Conservation (phyloP, 2,329 filamentous ascomycete genomes). For the Phaeosphaeriaceae sp. region DNA sequence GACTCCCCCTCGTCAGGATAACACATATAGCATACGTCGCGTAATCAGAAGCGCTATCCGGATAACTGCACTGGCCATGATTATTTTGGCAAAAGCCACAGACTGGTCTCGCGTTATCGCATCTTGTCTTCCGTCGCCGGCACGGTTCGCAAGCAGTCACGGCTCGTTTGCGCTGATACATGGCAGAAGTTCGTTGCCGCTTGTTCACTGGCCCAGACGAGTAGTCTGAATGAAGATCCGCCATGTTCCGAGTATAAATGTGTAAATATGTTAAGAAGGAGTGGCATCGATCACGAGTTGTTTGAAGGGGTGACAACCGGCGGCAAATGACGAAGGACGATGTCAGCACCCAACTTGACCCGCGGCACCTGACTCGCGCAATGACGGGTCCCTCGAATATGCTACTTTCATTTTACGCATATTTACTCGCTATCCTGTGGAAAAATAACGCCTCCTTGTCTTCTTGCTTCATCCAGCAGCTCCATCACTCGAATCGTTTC, state of each 20-base stretch:
- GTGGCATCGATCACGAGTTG: not conserved
- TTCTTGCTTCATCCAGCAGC: slow-evolving; percentile 70
- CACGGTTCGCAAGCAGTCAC: not conserved
- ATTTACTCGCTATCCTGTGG: not conserved
- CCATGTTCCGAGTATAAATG: not conserved
- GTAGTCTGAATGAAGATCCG: not conserved
- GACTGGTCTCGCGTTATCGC: not conserved
- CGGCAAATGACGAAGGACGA: not conserved
- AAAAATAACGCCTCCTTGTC: slow-evolving; percentile 56
- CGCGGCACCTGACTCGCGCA: not conserved
- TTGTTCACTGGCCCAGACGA: not conserved
- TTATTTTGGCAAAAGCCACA: not conserved
- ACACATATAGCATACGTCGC: not conserved
- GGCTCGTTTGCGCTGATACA: not conserved
- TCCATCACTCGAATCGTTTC: slow-evolving; percentile 86
- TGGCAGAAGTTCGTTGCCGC: not conserved
- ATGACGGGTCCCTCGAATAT: not conserved
- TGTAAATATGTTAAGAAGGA: not conserved
- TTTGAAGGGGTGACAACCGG: not conserved
- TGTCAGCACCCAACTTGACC: not conserved
- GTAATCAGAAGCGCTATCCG: not conserved
- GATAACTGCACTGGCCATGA: not conserved
- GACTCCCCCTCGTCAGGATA: not conserved
- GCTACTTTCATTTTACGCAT: not conserved
- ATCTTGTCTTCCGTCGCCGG: not conserved